Conservation (phyloP, 192 early-diverging fungal genomes). For the Bifiguratus adelaidae region DNA sequence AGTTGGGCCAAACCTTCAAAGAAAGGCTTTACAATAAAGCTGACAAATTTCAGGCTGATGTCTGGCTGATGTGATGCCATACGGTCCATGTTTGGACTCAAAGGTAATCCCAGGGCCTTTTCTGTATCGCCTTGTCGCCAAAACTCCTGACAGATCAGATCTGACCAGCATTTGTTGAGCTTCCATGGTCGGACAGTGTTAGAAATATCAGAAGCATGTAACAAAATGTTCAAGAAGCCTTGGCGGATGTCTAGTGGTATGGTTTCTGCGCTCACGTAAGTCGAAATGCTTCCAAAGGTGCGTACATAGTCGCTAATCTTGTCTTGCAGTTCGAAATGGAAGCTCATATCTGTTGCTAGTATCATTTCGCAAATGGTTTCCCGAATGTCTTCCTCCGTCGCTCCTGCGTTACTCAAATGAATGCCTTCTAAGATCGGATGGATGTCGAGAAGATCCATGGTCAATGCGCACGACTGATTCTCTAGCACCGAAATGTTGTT, state of each 20-base stretch:
- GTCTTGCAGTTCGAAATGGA: slow-evolving; percentile 57
- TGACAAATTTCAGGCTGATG: slow-evolving; percentile 67
- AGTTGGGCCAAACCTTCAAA: slow-evolving; percentile 51
- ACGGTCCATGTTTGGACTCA: slow-evolving; percentile 86
- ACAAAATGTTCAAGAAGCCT: slow-evolving; percentile 41
- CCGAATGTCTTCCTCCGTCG: slow-evolving; percentile 22
- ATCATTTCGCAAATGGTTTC: slow-evolving; percentile 51
- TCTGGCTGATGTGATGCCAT: slow-evolving; percentile 48
- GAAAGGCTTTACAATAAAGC: slow-evolving; percentile 71
- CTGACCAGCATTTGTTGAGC: slow-evolving; percentile 82
- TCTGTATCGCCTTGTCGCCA: slow-evolving; percentile 77
- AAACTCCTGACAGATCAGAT: slow-evolving; percentile 73
- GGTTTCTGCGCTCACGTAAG: background rate
- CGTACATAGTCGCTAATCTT: too few relatives aligned
- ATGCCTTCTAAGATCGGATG: slow-evolving; percentile 53
- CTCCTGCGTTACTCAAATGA: slow-evolving; percentile 28
- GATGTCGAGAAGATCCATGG: slow-evolving; percentile 51
- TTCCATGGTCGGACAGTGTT: slow-evolving; percentile 72
- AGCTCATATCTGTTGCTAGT: slow-evolving; percentile 77
- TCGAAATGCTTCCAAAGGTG: too few relatives aligned
- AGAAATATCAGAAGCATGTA: slow-evolving; percentile 80
- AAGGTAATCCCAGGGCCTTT: slow-evolving; percentile 50
- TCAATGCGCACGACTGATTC: slow-evolving; percentile 62
- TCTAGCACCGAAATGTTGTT: slow-evolving; percentile 73
- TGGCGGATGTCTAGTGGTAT: slow-evolving; percentile 35